phyloP scores from a whole-genome alignment of 169 alveolate genomes.

The Plasmodium blacklocki region DNA sequence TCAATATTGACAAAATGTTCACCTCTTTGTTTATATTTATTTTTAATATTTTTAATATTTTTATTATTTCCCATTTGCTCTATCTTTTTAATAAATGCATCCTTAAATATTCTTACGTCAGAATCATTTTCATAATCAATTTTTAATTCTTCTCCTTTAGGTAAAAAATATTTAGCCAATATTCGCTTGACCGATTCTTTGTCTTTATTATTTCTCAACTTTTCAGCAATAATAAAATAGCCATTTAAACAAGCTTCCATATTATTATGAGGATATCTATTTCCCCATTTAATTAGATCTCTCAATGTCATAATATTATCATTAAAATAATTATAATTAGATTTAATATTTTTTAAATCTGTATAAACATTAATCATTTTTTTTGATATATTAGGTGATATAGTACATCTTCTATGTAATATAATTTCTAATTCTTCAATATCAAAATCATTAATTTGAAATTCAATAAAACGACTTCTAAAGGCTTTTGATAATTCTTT shows the following conservation, averaged over 20 bases:
- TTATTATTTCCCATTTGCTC: not conserved
- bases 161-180: constrained; percentile 78
- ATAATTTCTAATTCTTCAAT: constrained; percentile 93
- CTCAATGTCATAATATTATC: constrained; percentile 96
- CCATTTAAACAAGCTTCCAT: constrained; percentile 93
- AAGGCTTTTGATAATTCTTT: constrained; percentile 98
- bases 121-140: constrained; percentile 21
- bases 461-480: constrained; percentile 97
- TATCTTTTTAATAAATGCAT: constrained; percentile 22
- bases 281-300: constrained; percentile 99
- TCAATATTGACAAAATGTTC: not conserved
- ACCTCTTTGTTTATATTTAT: not conserved
- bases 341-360: constrained; percentile 91
- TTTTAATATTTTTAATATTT: constrained; percentile 2
- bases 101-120: constrained; percentile 25
- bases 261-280: constrained; percentile 89
- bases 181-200: constrained; percentile 87
- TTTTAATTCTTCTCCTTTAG: constrained; percentile 9
- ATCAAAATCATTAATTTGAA: constrained; percentile 94
- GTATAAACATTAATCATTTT: constrained; percentile 94
- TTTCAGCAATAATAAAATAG: constrained; percentile 95
- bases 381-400: constrained; percentile 95
- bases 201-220: constrained; percentile 92
- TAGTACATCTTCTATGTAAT: constrained; percentile 93
- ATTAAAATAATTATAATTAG: constrained; percentile 83